Conservation (phyloP, 2,329 filamentous ascomycete genomes). For the Colletotrichum aenigma region DNA sequence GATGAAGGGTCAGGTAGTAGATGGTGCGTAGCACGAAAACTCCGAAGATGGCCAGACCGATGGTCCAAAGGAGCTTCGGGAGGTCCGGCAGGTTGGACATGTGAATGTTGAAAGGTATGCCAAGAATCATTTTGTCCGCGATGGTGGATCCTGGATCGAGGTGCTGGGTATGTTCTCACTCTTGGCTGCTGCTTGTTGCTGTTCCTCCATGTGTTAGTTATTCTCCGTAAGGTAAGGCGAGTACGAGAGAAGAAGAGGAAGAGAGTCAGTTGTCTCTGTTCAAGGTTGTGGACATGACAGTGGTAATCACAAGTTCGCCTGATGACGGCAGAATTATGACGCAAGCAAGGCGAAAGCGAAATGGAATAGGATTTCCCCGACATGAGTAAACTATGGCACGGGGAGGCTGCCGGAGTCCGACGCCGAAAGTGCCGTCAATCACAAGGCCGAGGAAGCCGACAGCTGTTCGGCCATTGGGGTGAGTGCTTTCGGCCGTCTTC, state of each 20-base stretch:
- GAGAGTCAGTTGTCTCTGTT: neutral
- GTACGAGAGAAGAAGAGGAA: neutral
- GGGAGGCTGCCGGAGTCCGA: neutral
- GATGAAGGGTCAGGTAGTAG: conserved; percentile 14
- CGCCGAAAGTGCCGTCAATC: neutral
- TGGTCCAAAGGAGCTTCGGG: neutral
- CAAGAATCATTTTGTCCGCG: neutral
- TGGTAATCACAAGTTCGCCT: neutral
- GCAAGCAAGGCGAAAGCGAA: neutral
- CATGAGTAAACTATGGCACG: neutral
- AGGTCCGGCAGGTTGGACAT: neutral
- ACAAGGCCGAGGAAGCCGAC: neutral
- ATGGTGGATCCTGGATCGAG: neutral
- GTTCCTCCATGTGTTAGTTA: neutral
- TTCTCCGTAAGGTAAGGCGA: neutral
- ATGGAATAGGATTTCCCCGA: neutral
- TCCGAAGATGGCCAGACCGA: neutral
- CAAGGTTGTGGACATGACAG: neutral
- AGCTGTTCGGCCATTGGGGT: neutral
- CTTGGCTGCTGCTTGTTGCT: neutral
- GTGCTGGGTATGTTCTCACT: neutral
- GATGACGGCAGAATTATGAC: neutral
- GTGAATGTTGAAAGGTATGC: neutral
- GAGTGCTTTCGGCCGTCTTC: neutral
- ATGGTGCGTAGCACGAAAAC: conserved; percentile 2